Evolutionary conservation across 2,329 filamentous ascomycete genomes (phyloP).

Genomic region (Aspergillus flavus): DNA sequence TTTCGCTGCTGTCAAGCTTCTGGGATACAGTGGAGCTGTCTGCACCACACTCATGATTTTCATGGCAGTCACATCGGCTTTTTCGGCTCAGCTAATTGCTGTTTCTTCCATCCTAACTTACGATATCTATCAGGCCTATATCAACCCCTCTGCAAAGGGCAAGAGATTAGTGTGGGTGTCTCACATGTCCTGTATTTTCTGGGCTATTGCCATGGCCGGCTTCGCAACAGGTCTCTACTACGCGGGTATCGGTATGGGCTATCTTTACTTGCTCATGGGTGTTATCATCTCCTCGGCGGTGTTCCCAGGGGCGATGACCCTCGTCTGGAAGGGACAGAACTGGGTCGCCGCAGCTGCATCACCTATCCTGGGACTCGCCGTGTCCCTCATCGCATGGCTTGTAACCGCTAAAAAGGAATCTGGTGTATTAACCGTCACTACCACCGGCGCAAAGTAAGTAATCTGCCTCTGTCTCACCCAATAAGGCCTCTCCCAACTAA

Average conservation of each 20-base stretch:
- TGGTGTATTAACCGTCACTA: slow-evolving; percentile 68
- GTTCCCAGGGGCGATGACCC: slow-evolving; percentile 76
- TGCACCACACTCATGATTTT: slow-evolving; percentile 81
- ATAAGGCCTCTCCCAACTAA: slow-evolving; percentile 8
- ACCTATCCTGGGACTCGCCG: slow-evolving; percentile 69
- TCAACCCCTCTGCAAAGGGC: slow-evolving; percentile 76
- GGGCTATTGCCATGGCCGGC: slow-evolving; percentile 74
- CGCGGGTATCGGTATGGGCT: slow-evolving; percentile 81
- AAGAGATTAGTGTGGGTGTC: slow-evolving; percentile 78
- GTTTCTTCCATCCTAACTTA: slow-evolving; percentile 88
- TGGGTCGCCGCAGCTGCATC: slow-evolving; percentile 71
- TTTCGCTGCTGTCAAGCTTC: slow-evolving; percentile 78
- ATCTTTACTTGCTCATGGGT: slow-evolving; percentile 87
- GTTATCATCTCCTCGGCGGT: slow-evolving; percentile 86
- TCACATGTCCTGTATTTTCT: slow-evolving; percentile 72
- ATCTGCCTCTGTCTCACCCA: background rate
- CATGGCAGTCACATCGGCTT: slow-evolving; percentile 86
- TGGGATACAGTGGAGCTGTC: slow-evolving; percentile 79
- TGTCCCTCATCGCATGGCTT: slow-evolving; percentile 74
- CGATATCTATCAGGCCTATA: slow-evolving; percentile 84
- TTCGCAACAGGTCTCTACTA: slow-evolving; percentile 77
- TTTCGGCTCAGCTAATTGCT: slow-evolving; percentile 81
- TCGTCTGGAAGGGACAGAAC: slow-evolving; percentile 81
- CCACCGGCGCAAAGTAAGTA: slow-evolving; percentile 72
- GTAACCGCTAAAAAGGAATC: slow-evolving; percentile 73